These are phyloP conservation scores for Gossypium sturtianum DNA, from an alignment of 345 rosid genomes.

Conservation along the genomic window DNA sequence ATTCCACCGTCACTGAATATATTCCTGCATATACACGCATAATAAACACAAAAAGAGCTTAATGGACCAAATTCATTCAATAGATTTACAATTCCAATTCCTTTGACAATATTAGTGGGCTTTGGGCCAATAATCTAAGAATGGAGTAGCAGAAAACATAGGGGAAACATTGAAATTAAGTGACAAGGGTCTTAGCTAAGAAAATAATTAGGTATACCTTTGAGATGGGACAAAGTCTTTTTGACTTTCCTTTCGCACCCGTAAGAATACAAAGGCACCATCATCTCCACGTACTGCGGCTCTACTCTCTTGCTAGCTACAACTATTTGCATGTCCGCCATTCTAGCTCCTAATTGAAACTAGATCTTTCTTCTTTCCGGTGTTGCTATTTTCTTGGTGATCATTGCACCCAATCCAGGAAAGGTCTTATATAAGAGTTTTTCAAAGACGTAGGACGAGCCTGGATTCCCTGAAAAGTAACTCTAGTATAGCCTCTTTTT, in stretches of 20 bases:
- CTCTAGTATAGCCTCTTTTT: background rate
- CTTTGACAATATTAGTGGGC: background rate
- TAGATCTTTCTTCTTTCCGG: background rate
- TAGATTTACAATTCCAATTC: too few species aligned
- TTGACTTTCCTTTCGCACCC: constrained; percentile 80
- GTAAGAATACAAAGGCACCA: constrained; percentile 83
- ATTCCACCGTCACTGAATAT: constrained; percentile 67
- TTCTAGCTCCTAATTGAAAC: constrained; percentile 8
- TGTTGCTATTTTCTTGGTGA: background rate
- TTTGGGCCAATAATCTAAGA: background rate
- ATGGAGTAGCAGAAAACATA: background rate
- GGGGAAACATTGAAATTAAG: background rate
- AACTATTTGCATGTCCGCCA: constrained; percentile 70
- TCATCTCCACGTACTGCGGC: constrained; percentile 88
- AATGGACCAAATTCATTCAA: background rate
- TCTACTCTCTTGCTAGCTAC: constrained; percentile 61
- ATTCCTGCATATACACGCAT: constrained; percentile 43
- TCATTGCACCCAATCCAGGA: background rate
- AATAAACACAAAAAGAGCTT: background rate
- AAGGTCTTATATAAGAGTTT: background rate
- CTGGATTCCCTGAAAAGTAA: background rate
- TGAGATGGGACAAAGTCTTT: constrained; percentile 67
- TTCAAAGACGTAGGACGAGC: background rate
- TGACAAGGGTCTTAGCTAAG: background rate
- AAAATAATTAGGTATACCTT: constrained; percentile 37